Conservation (phyloP, 1,284 basidiomycete species). For the Tylopilus microsporus region DNA sequence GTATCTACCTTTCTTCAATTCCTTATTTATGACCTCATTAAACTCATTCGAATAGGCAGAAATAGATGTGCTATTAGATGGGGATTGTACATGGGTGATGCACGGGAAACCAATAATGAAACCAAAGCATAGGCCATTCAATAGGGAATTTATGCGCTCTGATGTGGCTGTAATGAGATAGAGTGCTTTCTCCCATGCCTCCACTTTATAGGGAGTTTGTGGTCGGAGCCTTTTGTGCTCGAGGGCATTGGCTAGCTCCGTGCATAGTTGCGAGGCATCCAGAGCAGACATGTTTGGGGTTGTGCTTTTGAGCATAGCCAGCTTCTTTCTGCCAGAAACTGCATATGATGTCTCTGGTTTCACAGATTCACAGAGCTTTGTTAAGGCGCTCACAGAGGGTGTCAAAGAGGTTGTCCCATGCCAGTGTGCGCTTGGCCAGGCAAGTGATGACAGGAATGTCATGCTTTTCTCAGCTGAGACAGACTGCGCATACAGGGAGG, state of each 20-base stretch:
- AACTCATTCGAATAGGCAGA: neutral
- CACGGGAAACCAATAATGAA: neutral
- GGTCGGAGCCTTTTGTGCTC: neutral
- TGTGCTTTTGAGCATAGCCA: neutral
- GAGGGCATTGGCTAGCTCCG: neutral
- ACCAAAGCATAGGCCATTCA: neutral
- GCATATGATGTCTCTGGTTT: neutral
- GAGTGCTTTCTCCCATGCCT: neutral
- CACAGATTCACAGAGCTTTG: neutral
- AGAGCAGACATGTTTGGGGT: neutral
- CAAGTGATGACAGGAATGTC: neutral
- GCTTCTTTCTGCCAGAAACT: neutral
- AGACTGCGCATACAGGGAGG: neutral
- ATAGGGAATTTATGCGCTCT: rapidly evolving
- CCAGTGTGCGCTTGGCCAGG: neutral
- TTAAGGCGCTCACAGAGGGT: neutral
- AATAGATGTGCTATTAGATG: neutral
- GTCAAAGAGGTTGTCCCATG: neutral
- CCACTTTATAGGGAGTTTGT: neutral
- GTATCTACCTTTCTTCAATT: neutral
- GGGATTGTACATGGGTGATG: neutral
- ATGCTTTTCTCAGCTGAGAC: neutral
- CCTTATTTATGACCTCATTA: neutral
- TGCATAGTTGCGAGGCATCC: neutral
- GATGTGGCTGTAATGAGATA: too few species aligned